phyloP scores from a whole-genome alignment of 1,284 basidiomycete genomes.

The Exobasidium rhododendri region DNA sequence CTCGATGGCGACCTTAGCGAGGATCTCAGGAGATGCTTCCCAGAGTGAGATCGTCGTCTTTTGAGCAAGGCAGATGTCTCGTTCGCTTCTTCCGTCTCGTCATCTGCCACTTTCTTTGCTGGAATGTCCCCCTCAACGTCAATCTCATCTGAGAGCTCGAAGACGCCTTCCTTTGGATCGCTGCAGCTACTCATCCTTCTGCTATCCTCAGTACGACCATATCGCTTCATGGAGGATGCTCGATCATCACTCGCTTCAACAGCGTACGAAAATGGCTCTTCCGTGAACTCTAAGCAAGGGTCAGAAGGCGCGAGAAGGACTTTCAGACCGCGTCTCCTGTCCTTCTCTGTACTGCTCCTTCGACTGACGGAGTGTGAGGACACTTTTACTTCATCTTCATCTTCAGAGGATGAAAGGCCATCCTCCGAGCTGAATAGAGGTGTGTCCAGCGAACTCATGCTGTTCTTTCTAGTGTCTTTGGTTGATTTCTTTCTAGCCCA shows the following conservation, averaged over 20 bases:
- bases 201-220: neutral
- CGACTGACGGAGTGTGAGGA: neutral
- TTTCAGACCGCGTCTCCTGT: constrained; percentile 5
- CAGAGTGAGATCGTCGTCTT: neutral
- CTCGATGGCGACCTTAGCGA: neutral
- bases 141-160: neutral
- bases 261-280: neutral
- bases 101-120: constrained; percentile 6
- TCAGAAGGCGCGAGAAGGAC: constrained; percentile 8
- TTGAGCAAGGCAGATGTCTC: constrained; percentile 5
- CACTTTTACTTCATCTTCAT: neutral
- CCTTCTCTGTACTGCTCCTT: neutral
- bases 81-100: constrained; percentile 6
- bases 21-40: neutral
- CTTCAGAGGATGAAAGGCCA: constrained; percentile 2
- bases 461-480: neutral
- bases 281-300: neutral
- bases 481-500: neutral
- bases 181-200: neutral
- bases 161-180: neutral
- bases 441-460: constrained; percentile 2
- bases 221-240: neutral
- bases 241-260: neutral
- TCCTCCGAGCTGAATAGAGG: constrained; percentile 13
- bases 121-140: neutral